Base-by-base conservation (phyloP, 2,329 filamentous ascomycete genomes). In the Onygenales sp. region DNA sequence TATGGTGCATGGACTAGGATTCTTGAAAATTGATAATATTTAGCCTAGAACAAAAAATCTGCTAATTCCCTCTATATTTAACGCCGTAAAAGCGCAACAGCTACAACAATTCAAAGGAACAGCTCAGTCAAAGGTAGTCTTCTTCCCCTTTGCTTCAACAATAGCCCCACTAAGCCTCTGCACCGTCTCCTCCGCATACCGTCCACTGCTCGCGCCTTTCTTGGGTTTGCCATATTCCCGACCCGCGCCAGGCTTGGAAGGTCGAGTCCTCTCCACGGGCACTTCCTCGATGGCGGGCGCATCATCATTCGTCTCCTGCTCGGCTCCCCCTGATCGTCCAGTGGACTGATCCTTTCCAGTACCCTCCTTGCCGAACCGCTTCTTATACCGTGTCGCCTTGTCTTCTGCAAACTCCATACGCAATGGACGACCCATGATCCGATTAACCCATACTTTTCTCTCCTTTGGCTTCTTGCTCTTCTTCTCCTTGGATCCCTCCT, bases 331-430 rank as follows among this genome's bases (percentile, higher is more conserved):
- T 31, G 66, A 63, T 59, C 62, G 59, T 54, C 67, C 62, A 52
- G 61, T 54, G 13, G 57, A 57, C 58, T 56, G 60, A 69, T 70
- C 58, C 71, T 73, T 17, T 6, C 21, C 44, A 7, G 74, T 76
- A 35, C 78, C 79, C 42, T 85, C 85, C 69, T 91, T 92, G 59
- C 89, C 87, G 65, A 87, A 97, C 1, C 93, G 83, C 78, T 97
- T 98, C 76, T 92, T 92, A 72, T 98, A 98, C 54, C 93, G 78
- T 36, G 83, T 82, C 61, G 89, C 84, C 55, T 91, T 83, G 69
- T 97, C 93, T 73, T 98, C 93, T 17, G 93, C 93, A 63, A 92
- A 90, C 69, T 98, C 92, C 68, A 93, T 84, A 67, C 92, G 88
- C 60, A 98, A 77, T 58, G 84, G 79, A 33, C 93, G 82, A 32